A percentile compares a stretch with the other conserved stretches of the same genome.
Evolutionary conservation across 768 basidiomycete species (phyloP).

Genomic region (Guyanaporus albipodus): DNA sequence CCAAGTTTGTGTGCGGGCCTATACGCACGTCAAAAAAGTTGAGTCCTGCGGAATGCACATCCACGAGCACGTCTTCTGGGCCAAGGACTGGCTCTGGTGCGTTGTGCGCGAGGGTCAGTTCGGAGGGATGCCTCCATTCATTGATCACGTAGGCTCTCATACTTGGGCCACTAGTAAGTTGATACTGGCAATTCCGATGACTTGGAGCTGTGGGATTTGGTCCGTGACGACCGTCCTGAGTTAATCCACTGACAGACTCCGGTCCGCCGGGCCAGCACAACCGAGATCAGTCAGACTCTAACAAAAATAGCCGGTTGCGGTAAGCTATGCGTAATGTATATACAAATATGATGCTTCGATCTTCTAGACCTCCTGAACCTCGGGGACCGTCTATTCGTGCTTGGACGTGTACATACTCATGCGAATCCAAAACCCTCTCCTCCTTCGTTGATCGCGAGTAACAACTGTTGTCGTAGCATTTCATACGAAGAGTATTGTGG

Average conservation of each 20-base stretch:
- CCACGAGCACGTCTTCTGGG: conserved; percentile 61
- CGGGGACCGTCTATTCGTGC: conserved; percentile 14
- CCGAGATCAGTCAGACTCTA: too few relatives aligned
- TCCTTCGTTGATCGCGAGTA: conserved; percentile 93
- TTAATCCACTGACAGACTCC: too few relatives aligned
- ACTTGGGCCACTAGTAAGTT: conserved; percentile 24
- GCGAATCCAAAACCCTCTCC: conserved; percentile 94
- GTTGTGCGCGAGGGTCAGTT: conserved; percentile 49
- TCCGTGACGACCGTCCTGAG: too few relatives aligned
- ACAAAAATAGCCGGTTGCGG: conserved; percentile 2
- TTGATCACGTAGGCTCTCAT: conserved; percentile 82
- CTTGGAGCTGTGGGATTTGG: too few relatives aligned
- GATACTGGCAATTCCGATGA: too few relatives aligned
- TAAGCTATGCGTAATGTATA: conserved; percentile 25
- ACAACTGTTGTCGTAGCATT: conserved; percentile 85
- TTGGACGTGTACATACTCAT: conserved; percentile 22
- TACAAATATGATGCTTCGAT: conserved; percentile 36
- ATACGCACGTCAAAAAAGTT: conserved; percentile 70
- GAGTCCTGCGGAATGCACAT: conserved; percentile 69
- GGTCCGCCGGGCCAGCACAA: too few relatives aligned
- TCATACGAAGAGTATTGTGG: conserved; percentile 96
- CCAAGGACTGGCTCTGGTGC: conserved; percentile 53
- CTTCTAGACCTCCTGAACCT: too few relatives aligned
- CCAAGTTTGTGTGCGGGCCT: conserved; percentile 9
- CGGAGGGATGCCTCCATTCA: conserved; percentile 64